Conservation (phyloP, 2,329 filamentous ascomycete genomes). For the Zasmidium cellare region DNA sequence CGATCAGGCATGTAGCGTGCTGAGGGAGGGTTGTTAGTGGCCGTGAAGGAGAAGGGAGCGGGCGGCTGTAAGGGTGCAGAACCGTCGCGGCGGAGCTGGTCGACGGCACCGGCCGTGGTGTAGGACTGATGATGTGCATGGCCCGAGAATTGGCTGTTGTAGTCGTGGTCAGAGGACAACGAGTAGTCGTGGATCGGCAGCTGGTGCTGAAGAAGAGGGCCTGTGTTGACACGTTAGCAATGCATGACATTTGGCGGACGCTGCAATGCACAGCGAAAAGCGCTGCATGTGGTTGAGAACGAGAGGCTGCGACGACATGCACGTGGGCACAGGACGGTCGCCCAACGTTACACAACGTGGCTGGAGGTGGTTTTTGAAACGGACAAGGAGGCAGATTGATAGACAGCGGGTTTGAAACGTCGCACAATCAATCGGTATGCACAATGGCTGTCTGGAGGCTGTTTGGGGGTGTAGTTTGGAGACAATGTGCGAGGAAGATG, state of each 20-base stretch:
- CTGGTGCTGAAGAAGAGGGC: constrained; percentile 47
- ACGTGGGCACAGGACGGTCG: constrained; percentile 22
- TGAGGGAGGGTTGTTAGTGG: constrained; percentile 42
- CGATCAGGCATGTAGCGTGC: constrained; percentile 55
- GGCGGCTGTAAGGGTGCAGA: constrained; percentile 47
- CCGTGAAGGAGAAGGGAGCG: constrained; percentile 46
- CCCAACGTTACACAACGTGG: constrained; percentile 29
- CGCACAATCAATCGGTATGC: constrained; percentile 18
- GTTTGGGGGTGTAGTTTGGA: background rate
- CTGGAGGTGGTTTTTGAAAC: background rate
- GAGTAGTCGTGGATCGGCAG: constrained; percentile 43
- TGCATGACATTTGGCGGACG: constrained; percentile 11
- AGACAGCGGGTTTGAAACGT: constrained; percentile 10
- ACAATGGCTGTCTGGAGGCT: constrained; percentile 7
- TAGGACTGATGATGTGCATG: constrained; percentile 49
- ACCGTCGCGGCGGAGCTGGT: constrained; percentile 53
- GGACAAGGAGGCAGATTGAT: background rate
- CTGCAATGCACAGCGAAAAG: constrained; percentile 15
- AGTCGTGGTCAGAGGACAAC: constrained; percentile 46
- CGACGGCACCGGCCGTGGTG: constrained; percentile 44
- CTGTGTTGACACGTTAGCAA: constrained; percentile 43
- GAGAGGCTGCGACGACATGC: constrained; percentile 10
- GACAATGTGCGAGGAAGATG: background rate
- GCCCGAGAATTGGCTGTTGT: constrained; percentile 45
- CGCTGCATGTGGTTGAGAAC: constrained; percentile 5